Evolutionary conservation across 768 basidiomycete genomes (phyloP).

Genomic region (Cyclocybe aegerita): DNA sequence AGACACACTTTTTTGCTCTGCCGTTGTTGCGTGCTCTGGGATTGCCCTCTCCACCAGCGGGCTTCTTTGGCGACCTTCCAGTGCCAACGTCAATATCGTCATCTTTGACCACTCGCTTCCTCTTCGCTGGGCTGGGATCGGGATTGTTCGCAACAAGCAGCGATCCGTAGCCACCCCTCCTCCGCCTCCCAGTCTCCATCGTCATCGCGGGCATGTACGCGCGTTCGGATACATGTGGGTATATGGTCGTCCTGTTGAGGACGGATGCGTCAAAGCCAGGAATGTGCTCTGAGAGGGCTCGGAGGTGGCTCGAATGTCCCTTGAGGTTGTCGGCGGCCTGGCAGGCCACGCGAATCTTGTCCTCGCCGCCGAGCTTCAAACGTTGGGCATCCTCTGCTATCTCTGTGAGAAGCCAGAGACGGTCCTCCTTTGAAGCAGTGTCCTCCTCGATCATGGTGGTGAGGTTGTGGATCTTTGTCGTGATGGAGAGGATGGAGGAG

Average conservation of each 20-base stretch:
- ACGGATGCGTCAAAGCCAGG: slow-evolving; percentile 60
- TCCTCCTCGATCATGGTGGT: slow-evolving; percentile 74
- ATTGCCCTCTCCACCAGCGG: slow-evolving; percentile 44
- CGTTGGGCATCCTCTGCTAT: slow-evolving; percentile 92
- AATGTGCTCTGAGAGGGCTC: slow-evolving; percentile 57
- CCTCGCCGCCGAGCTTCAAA: slow-evolving; percentile 93
- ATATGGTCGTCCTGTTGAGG: slow-evolving; percentile 64
- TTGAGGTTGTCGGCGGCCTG: slow-evolving; percentile 88
- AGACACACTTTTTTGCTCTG: slow-evolving; percentile 60
- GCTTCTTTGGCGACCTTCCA: slow-evolving; percentile 63
- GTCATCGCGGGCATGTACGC: slow-evolving; percentile 63
- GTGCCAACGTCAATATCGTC: slow-evolving; percentile 58
- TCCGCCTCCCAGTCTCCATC: slow-evolving; percentile 63
- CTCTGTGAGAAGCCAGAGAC: slow-evolving; percentile 84
- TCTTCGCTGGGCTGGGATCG: slow-evolving; percentile 65
- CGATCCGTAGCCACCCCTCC: slow-evolving; percentile 56
- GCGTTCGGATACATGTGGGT: slow-evolving; percentile 72
- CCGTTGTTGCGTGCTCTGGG: slow-evolving; percentile 51
- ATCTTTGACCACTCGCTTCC: slow-evolving; percentile 56
- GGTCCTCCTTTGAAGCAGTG: slow-evolving; percentile 59
- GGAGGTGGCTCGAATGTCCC: slow-evolving; percentile 59
- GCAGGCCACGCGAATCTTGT: slow-evolving; percentile 95
- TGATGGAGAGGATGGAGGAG: slow-evolving; percentile 79
- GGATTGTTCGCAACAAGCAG: slow-evolving; percentile 47
- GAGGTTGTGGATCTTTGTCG: slow-evolving; percentile 73